Base-by-base conservation (phyloP, 257 asterid genomes). In the Mentha longifolia region DNA sequence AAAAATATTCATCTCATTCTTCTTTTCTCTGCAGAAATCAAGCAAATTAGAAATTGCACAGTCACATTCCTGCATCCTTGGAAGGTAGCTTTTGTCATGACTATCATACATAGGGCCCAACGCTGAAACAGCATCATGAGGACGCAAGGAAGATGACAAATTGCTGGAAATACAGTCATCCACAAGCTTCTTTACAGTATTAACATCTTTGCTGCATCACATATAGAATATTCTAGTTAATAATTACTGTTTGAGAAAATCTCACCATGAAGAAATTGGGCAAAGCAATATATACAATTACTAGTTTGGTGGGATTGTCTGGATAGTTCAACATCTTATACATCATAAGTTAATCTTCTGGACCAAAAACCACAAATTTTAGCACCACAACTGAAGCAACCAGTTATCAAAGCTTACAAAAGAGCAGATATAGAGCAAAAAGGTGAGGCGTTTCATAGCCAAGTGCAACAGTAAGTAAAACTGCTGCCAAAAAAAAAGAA, bases 81-180 rank as follows among this genome's bases (percentile, higher is more conserved):
- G 97, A 62, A 95, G 90, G 77, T 83, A 85, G 79, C 71, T 88
- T 73, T 85, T 87, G 37, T 86, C 97, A 49, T 95, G 99, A 80
- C 88, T 83, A 42, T 88, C 95, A 65, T 95, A 95, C 90, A 92
- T 92, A n/a, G 96, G 97, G 61, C 99, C 99, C 89, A 92, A 77
- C 12, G 98, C 99, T 1, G 97, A 95, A 81, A 92, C 98, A 52
- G 99, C 98, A 82, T 95, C 99, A 74, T 92, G 99, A 58, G 99
- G 99, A 61, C 98, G 97, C 70, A 95, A 85, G 50, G 98, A 88
- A 74, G 98, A 85, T 35, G 97, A 81, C 70, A 88, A 77, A 79
- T 89, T 85, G 77, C 89, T 76, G 46, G 93, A 78, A 61, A 89
- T 85, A 72, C 95, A 85, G 56, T 95, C 99, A 75, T 89, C 99